A percentile compares a stretch with the other conserved stretches of the same genome.
Conservation (phyloP, 495 filamentous ascomycete species). For the Podospora australis region DNA sequence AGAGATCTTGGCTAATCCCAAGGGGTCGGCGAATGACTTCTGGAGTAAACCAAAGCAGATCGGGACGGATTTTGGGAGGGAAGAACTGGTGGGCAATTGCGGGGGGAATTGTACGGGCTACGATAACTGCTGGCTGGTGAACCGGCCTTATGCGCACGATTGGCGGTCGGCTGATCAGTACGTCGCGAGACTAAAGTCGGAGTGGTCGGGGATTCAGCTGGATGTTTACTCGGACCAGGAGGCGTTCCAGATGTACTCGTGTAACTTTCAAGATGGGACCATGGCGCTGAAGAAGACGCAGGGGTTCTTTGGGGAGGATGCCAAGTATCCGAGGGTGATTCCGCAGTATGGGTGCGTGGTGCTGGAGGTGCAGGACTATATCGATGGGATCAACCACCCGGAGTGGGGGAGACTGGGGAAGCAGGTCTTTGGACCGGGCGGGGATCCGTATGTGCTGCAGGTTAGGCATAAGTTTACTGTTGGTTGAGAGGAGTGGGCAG, state of each 20-base stretch:
- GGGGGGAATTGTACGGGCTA: slow-evolving; percentile 72
- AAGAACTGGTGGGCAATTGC: slow-evolving; percentile 53
- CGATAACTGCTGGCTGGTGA: slow-evolving; percentile 48
- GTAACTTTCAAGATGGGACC: slow-evolving; percentile 64
- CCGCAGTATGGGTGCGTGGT: slow-evolving; percentile 69
- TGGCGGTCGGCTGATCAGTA: slow-evolving; percentile 48
- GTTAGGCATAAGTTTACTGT: slow-evolving; percentile 55
- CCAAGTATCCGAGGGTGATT: slow-evolving; percentile 40
- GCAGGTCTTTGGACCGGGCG: slow-evolving; percentile 60
- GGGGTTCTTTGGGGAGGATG: slow-evolving; percentile 37
- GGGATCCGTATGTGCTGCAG: slow-evolving; percentile 55
- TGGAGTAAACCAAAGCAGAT: slow-evolving; percentile 65
- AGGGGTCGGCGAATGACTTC: slow-evolving; percentile 66
- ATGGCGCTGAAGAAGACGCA: slow-evolving; percentile 58
- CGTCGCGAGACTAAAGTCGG: slow-evolving; percentile 55
- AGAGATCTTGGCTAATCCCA: slow-evolving; percentile 57
- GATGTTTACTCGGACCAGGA: slow-evolving; percentile 70
- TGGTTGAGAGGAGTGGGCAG: no score
- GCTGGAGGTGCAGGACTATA: slow-evolving; percentile 65
- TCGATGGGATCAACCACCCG: slow-evolving; percentile 75
- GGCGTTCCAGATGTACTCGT: slow-evolving; percentile 72
- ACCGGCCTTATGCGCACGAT: slow-evolving; percentile 42
- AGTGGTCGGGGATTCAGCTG: slow-evolving; percentile 64
- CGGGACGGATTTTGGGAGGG: slow-evolving; percentile 56
- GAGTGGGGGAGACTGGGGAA: slow-evolving; percentile 60